Percentiles rank a stretch among this genome's conserved stretches.
phyloP scores from a whole-genome alignment of 1,139 yeast species.

The Candida glucosophila region DNA sequence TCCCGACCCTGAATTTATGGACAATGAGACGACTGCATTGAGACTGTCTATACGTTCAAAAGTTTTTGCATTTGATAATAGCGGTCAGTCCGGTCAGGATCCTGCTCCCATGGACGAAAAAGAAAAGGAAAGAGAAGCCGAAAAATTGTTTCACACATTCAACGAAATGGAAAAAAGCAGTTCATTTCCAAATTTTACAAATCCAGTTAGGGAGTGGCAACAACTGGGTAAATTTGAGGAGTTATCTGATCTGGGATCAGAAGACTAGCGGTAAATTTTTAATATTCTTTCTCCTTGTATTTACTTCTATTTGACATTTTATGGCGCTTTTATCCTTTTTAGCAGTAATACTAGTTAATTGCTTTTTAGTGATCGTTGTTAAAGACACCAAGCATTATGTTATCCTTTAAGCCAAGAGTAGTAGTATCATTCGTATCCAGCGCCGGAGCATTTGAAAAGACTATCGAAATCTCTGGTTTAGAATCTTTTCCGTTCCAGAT shows the following conservation, averaged over 20 bases:
- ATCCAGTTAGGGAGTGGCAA: constrained; percentile 32
- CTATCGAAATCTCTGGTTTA: constrained; percentile 61
- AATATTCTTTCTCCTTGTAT: no score
- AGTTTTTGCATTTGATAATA: constrained; percentile 1
- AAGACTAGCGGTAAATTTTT: no score
- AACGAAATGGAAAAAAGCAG: constrained; percentile 42
- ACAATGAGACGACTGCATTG: constrained; percentile 15
- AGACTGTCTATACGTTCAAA: no score
- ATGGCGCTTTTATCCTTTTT: no score
- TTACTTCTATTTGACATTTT: no score
- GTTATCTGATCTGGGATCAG: constrained; percentile 3
- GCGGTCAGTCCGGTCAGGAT: no score
- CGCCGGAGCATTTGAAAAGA: no score
- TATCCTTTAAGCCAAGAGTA: no score
- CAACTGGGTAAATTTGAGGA: constrained; percentile 24
- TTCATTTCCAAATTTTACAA: constrained; percentile 32
- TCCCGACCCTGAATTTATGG: constrained; percentile 8
- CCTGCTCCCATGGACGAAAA: constrained; percentile 36
- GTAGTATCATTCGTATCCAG: no score
- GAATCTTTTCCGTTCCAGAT: constrained; percentile 76
- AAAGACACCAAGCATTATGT: no score
- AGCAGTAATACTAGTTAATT: no score
- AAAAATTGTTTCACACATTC: constrained; percentile 39
- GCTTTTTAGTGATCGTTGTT: no score
- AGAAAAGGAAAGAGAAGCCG: constrained; percentile 48